Evolutionary conservation across 441 rosid species (phyloP), one percentile per base, ranked within the genome.

Genomic region (Croton setiger): DNA sequence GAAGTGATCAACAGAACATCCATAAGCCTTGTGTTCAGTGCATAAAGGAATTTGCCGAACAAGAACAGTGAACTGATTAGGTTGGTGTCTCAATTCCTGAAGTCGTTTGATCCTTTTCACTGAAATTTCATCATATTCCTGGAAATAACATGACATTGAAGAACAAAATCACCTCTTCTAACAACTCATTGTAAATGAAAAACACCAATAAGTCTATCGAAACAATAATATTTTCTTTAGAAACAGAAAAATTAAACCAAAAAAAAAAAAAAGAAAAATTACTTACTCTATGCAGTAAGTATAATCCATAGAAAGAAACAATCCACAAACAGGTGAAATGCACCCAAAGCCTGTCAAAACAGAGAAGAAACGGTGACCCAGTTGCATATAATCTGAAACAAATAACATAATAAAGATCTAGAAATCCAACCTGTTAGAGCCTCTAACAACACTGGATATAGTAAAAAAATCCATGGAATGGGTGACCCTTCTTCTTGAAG

Each of bases 241-340:
- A 54, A 52, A 66, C 17, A 20, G 37, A 66, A 66, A 13, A 27
- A 33, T 5, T 12, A 33, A 72, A 43, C 6, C 45, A 47, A 64
- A 75, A 72, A 39, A n/a, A n/a, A n/a, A n/a, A n/a, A n/a, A n/a
- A n/a, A n/a, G n/a, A n/a, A n/a, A n/a, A n/a, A n/a, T n/a, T n/a
- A n/a, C 85, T 74, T 74, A 94, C 96, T 94, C 81, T 86, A 75
- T 87, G 76, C 75, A 88, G 60, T 51, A 92, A 83, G 85, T 74
- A 83, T 55, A 86, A 71, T 67, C 89, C 97, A 76, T 84, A 87
- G 69, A 88, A 74, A 64, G 98, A 86, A 77, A 92, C 81, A 67
- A 88, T 67, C 78, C 96, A 94, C 84, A 90, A 78, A 84, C 96
- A 88, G 45, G 83, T 56, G 75, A 94, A 88, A 80, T 94, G 98